A percentile compares a stretch with the other conserved stretches of the same genome.
These are phyloP conservation scores for Typha latifolia DNA, from an alignment of 176 grass and related monocot species.

Conservation along the genomic window DNA sequence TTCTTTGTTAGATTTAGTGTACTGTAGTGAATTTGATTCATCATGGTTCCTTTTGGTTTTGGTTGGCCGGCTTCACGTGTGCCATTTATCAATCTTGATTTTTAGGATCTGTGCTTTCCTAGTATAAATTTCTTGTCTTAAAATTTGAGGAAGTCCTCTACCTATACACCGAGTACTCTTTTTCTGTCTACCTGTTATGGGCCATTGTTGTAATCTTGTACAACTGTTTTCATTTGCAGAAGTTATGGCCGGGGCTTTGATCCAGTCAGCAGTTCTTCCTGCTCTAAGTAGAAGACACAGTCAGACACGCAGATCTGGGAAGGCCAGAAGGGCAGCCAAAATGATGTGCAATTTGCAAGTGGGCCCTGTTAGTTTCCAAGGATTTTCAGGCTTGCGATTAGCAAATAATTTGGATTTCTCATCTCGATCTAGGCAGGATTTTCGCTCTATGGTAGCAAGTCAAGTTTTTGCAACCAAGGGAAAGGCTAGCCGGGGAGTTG, in stretches of 20 bases:
- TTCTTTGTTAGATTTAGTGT: neutral
- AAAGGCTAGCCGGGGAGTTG: constrained; percentile 31
- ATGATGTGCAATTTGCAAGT: constrained; percentile 39
- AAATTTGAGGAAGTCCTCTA: neutral
- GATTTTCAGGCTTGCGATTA: constrained; percentile 46
- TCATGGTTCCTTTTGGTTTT: neutral
- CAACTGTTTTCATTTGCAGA: neutral
- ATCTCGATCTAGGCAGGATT: constrained; percentile 33
- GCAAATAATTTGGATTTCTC: constrained; percentile 41
- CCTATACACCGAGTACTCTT: no score
- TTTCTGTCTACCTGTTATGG: neutral
- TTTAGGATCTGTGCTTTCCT: neutral
- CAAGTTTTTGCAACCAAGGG: constrained; percentile 37
- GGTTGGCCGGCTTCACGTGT: neutral
- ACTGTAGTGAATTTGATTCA: neutral
- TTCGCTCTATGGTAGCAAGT: constrained; percentile 37
- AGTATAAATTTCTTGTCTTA: neutral
- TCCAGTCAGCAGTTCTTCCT: constrained; percentile 60
- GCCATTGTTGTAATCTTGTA: neutral
- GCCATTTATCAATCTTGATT: neutral
- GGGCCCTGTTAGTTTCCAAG: constrained; percentile 34
- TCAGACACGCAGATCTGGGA: constrained; percentile 22
- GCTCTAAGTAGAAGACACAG: constrained; percentile 23
- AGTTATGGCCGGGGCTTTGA: constrained; percentile 65
- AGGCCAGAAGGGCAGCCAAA: constrained; percentile 24